A percentile compares a stretch with the other conserved stretches of the same genome.
Conservation (phyloP, 331 rosid genomes). For the Acacia pycnantha region DNA sequence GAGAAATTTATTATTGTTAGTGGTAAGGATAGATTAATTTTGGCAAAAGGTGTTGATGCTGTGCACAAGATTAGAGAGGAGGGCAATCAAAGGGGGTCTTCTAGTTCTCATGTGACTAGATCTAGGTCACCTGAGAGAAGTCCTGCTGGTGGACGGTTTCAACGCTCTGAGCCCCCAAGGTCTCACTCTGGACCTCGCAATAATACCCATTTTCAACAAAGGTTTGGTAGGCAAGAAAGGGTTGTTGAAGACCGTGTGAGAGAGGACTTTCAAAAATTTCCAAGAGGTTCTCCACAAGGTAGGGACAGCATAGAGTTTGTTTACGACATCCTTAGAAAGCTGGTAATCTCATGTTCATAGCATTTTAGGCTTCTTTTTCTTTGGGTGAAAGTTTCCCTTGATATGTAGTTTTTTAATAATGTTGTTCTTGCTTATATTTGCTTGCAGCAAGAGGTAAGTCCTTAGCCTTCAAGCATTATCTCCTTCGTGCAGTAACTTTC, state of each 20-base stretch:
- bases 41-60: conserved; percentile 92
- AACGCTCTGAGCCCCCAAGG: conserved; percentile 72
- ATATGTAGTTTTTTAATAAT: conserved; percentile 38
- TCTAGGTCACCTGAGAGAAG: conserved; percentile 96
- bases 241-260: conserved; percentile 71
- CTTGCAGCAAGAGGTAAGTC: conserved; percentile 99
- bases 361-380: conserved; percentile 49
- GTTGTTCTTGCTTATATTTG: conserved; percentile 59
- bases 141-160: conserved; percentile 65
- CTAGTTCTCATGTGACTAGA: conserved; percentile 63
- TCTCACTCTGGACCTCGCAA: conserved; percentile 72
- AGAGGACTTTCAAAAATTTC: conserved; percentile 67
- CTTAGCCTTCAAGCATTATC: conserved; percentile 76
- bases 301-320: conserved; percentile 90
- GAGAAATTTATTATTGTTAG: conserved; percentile 90
- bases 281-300: conserved; percentile 98
- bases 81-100: conserved; percentile 65
- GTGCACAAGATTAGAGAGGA: conserved; percentile 90
- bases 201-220: conserved; percentile 66
- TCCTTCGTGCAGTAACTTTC: conserved; percentile 65
- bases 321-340: conserved; percentile 69
- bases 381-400: conserved; percentile 14
- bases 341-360: conserved; percentile 70
- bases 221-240: conserved; percentile 86
- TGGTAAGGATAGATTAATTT: conserved; percentile 84